Conservation (phyloP, 2,329 filamentous ascomycete species). For the Colletotrichum sp. region DNA sequence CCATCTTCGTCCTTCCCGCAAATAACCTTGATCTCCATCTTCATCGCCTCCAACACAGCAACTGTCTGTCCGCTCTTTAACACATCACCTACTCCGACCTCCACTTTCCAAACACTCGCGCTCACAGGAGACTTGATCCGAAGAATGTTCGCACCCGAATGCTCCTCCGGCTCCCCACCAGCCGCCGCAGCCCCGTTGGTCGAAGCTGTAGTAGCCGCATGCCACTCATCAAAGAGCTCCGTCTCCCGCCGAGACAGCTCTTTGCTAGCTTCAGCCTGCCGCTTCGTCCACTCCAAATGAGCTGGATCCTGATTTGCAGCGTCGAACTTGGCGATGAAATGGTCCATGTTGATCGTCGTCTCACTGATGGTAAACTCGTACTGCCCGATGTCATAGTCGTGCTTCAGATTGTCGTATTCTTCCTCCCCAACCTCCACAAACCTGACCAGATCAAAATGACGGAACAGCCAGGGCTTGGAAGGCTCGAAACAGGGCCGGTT, state of each 20-base stretch:
- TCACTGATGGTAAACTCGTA: constrained; percentile 22
- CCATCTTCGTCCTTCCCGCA: background rate
- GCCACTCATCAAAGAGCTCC: background rate
- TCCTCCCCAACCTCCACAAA: constrained; percentile 38
- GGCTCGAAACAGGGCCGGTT: constrained; percentile 31
- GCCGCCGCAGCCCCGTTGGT: background rate
- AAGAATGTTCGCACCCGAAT: background rate
- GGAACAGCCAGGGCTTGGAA: constrained; percentile 38
- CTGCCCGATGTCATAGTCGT: constrained; percentile 32
- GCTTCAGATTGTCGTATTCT: constrained; percentile 32
- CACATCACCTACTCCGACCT: constrained; percentile 43
- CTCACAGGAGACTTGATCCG: constrained; percentile 46
- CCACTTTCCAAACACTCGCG: constrained; percentile 60
- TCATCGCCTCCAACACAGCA: constrained; percentile 60
- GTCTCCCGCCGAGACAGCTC: background rate
- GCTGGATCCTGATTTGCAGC: background rate
- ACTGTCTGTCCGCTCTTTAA: constrained; percentile 46
- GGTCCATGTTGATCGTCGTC: constrained; percentile 33
- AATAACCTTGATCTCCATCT: constrained; percentile 50
- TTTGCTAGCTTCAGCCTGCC: background rate
- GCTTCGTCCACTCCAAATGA: background rate
- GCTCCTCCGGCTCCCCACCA: background rate
- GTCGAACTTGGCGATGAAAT: constrained; percentile 50
- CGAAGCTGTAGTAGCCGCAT: background rate
- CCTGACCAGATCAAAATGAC: constrained; percentile 36